Conservation (phyloP, 164 flowering plant species). For the Stephania yunnanensis region DNA sequence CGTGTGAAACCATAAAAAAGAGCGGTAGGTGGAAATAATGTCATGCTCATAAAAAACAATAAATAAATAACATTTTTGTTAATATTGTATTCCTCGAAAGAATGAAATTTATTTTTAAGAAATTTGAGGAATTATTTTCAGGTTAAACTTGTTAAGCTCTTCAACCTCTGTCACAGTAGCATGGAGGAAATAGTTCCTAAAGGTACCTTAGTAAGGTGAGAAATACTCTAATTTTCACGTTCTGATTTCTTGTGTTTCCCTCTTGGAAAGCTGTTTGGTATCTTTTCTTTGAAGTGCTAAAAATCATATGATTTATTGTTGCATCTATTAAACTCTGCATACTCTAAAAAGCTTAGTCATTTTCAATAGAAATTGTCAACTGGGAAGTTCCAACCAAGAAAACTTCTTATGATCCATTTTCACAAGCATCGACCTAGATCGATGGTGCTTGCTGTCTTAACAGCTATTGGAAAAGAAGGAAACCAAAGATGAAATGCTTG, state of each 20-base stretch:
- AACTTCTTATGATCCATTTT: neutral
- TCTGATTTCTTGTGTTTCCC: neutral
- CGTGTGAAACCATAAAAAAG: no score
- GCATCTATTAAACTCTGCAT: neutral
- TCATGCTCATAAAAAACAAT: no score
- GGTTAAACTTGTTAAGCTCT: conserved; percentile 66
- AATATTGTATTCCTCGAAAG: no score
- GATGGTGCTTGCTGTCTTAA: neutral
- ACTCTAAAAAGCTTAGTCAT: neutral
- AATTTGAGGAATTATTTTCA: conserved; percentile 19
- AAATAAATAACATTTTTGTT: no score
- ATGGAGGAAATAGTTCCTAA: conserved; percentile 72
- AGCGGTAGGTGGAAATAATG: no score
- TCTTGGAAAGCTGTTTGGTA: neutral
- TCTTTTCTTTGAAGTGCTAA: neutral
- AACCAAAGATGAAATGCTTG: neutral
- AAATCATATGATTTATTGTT: neutral
- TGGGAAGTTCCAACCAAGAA: neutral
- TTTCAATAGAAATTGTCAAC: no score
- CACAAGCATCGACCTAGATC: neutral
- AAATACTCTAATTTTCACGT: neutral
- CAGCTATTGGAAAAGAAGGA: no score
- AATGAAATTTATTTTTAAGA: neutral
- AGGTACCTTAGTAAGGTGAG: conserved; percentile 53
- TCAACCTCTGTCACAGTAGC: conserved; percentile 68